Conservation (phyloP, 352 stramenopile species). For the Blastocystis sp. region DNA sequence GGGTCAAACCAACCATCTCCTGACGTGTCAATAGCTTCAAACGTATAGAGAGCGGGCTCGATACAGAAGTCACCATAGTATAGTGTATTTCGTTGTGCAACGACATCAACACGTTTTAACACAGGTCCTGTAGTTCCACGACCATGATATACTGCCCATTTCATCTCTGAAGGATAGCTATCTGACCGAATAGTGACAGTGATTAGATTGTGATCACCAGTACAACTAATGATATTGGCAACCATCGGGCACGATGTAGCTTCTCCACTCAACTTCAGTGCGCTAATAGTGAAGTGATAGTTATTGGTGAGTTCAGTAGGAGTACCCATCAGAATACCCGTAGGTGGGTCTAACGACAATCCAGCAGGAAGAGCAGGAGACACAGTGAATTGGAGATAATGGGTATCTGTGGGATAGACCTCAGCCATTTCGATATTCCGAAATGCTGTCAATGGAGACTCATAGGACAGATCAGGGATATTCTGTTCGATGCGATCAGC, state of each 20-base stretch:
- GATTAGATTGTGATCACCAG: constrained; percentile 15
- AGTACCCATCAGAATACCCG: constrained; percentile 7
- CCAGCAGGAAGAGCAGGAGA: neutral
- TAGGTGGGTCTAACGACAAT: neutral
- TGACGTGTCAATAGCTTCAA: neutral
- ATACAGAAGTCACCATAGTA: constrained; percentile 7
- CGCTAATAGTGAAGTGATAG: neutral
- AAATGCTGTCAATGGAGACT: neutral
- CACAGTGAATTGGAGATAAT: neutral
- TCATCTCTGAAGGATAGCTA: neutral
- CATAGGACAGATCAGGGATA: neutral
- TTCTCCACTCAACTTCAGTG: constrained; percentile 3
- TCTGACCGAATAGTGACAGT: neutral
- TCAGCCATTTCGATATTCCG: constrained; percentile 16
- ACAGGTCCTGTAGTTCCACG: neutral
- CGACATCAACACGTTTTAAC: neutral
- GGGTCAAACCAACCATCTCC: neutral
- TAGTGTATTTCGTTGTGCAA: neutral
- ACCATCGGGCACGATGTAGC: neutral
- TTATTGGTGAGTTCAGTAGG: neutral
- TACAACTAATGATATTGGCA: neutral
- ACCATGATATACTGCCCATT: neutral
- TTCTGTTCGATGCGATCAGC: neutral
- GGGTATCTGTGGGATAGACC: neutral
- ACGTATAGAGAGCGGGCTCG: neutral